These are phyloP conservation scores for Hondaea fermentalgiana DNA, from an alignment of 108 stramenopile genomes.

Conservation along the genomic window DNA sequence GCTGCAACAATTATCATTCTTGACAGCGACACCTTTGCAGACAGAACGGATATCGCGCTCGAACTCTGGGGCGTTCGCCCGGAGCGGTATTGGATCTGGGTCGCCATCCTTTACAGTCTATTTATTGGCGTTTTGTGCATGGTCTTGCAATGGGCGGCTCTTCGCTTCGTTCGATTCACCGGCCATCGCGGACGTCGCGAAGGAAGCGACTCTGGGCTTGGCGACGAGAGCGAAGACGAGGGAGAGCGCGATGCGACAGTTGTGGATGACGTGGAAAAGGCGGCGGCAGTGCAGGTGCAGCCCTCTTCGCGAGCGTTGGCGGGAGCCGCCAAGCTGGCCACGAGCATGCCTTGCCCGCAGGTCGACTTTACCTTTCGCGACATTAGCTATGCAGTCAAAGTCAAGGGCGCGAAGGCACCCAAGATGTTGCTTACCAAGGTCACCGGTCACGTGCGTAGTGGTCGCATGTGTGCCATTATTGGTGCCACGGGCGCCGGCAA, in stretches of 20 bases:
- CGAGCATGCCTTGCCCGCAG: constrained; percentile 18
- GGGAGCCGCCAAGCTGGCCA: constrained; percentile 30
- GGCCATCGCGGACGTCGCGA: no score
- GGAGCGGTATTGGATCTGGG: neutral
- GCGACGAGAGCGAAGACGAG: neutral
- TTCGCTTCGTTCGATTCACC: neutral
- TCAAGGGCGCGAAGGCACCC: neutral
- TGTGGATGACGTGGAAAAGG: neutral
- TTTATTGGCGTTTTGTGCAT: neutral
- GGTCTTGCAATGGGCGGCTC: neutral
- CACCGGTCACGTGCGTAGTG: constrained; percentile 34
- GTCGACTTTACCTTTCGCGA: neutral
- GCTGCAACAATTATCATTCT: constrained; percentile 16
- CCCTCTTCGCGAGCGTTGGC: no score
- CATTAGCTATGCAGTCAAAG: neutral
- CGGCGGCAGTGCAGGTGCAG: no score
- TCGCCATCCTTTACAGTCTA: neutral
- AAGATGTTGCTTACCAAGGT: constrained; percentile 36
- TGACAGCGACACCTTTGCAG: constrained; percentile 33
- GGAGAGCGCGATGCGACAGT: neutral
- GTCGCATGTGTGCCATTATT: constrained; percentile 48
- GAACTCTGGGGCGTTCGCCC: constrained; percentile 24
- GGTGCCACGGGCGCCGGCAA: constrained; percentile 44
- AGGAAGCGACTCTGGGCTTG: no score
- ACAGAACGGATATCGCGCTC: constrained; percentile 18